A percentile compares a stretch with the other conserved stretches of the same genome.
Conservation (phyloP, 805 yeast species). For the Candida saitoana region DNA sequence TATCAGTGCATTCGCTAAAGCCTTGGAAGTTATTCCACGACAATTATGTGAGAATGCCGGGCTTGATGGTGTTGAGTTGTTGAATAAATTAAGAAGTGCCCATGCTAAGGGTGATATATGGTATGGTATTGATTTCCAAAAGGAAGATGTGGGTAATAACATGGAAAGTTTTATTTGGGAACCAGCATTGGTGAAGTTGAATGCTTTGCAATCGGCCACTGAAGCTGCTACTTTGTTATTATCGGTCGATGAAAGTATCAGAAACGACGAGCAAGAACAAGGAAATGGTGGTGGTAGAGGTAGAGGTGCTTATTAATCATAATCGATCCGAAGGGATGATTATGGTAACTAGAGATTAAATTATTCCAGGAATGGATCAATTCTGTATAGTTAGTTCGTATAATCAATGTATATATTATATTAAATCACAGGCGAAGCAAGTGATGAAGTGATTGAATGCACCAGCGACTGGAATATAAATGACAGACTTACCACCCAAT, state of each 20-base stretch:
- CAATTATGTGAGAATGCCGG: conserved; percentile 99
- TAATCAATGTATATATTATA: too few species aligned
- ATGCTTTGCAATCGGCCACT: conserved; percentile 92
- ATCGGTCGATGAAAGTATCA: conserved; percentile 94
- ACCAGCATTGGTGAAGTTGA: conserved; percentile 88
- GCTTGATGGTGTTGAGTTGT: conserved; percentile 90
- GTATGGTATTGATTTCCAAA: conserved; percentile 89
- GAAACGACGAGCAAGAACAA: conserved; percentile 57
- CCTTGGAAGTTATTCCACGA: conserved; percentile 93
- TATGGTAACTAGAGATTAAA: too few species aligned
- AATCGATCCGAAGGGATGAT: too few species aligned
- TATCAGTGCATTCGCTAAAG: conserved; percentile 88
- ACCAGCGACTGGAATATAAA: too few species aligned
- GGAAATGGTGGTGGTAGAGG: conserved; percentile 39
- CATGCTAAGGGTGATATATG: conserved; percentile 91
- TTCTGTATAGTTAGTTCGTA: too few species aligned
- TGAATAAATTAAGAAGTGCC: conserved; percentile 85
- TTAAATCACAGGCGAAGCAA: too few species aligned
- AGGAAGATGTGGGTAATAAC: conserved; percentile 78
- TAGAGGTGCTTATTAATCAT: conserved; percentile 59
- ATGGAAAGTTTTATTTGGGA: conserved; percentile 93
- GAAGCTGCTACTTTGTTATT: conserved; percentile 93
- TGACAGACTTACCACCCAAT: too few species aligned
- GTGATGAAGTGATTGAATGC: too few species aligned
- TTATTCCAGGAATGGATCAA: too few species aligned